phyloP scores from a whole-genome alignment of 495 filamentous ascomycete genomes.

The Bathelium albidoporum region DNA sequence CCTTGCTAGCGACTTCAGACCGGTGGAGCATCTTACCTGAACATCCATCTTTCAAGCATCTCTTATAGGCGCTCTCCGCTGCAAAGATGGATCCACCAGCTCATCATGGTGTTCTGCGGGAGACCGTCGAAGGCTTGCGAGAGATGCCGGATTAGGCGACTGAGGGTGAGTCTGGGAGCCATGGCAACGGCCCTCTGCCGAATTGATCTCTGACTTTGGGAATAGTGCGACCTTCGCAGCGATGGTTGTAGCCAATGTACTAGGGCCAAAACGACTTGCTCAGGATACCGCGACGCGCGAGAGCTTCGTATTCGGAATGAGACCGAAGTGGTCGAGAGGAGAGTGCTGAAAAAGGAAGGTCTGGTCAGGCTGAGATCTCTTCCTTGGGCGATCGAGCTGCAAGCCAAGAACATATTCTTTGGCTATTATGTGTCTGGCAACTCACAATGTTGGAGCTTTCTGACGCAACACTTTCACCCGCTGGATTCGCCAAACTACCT shows the following conservation, averaged over 20 bases:
- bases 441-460: slow-evolving; percentile 12
- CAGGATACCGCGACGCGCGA: slow-evolving; percentile 15
- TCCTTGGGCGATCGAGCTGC: slow-evolving; percentile 6
- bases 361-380: not conserved
- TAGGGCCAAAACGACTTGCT: slow-evolving; percentile 12
- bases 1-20: too few species aligned
- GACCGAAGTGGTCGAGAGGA: slow-evolving; percentile 7
- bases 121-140: slow-evolving; percentile 19
- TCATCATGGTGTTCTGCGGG: slow-evolving; percentile 20
- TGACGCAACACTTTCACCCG: slow-evolving; percentile 9
- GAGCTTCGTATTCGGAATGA: slow-evolving; percentile 14
- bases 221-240: slow-evolving; percentile 13
- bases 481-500: slow-evolving; percentile 7
- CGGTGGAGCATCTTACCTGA: not conserved
- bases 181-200: not conserved
- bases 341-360: not conserved
- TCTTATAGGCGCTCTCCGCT: not conserved
- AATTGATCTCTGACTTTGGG: not conserved
- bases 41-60: not conserved
- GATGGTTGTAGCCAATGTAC: slow-evolving; percentile 9
- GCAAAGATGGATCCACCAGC: not conserved
- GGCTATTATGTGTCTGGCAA: slow-evolving; percentile 9
- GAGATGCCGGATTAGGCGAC: slow-evolving; percentile 13
- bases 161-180: slow-evolving; percentile 7
- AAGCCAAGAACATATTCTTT: slow-evolving; percentile 16